Conservation (phyloP, 345 rosid genomes). For the Boechera divaricarpa region DNA sequence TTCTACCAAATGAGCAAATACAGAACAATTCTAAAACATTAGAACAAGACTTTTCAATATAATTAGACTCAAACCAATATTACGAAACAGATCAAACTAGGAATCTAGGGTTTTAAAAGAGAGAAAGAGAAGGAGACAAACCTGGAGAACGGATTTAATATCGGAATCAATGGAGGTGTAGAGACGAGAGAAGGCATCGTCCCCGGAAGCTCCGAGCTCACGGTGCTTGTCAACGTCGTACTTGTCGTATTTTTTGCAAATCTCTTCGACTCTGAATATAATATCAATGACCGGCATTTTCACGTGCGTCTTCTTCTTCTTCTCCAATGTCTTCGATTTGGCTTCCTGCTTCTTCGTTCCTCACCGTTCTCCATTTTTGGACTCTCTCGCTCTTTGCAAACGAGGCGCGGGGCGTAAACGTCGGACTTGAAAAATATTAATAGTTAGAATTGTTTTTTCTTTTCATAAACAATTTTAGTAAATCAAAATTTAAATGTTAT, state of each 20-base stretch:
- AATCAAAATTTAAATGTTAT: not conserved
- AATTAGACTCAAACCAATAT: too few species aligned
- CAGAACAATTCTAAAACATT: too few species aligned
- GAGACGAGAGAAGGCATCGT: slow-evolving; percentile 72
- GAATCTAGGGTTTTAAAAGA: not conserved
- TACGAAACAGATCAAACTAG: not conserved
- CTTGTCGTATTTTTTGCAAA: slow-evolving; percentile 83
- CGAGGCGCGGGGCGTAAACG: slow-evolving; percentile 44
- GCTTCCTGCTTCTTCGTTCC: slow-evolving; percentile 1
- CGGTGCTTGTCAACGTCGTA: slow-evolving; percentile 77
- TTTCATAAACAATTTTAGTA: not conserved
- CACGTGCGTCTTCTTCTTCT: slow-evolving; percentile 1
- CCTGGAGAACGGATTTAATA: slow-evolving; percentile 56
- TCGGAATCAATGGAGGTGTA: slow-evolving; percentile 61
- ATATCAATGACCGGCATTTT: slow-evolving; percentile 72
- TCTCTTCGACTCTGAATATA: slow-evolving; percentile 72
- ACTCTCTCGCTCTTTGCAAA: slow-evolving; percentile 2
- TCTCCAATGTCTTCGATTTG: slow-evolving; percentile 15
- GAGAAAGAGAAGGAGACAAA: slow-evolving; percentile 28
- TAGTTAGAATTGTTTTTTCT: not conserved
- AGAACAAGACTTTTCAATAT: too few species aligned
- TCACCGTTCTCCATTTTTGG: slow-evolving; percentile 32
- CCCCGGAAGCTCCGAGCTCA: slow-evolving; percentile 59
- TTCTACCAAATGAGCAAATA: too few species aligned
- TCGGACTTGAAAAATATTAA: slow-evolving; percentile 29